Base-by-base conservation (phyloP, 2,329 filamentous ascomycete genomes). In the Diplodia seriata region DNA sequence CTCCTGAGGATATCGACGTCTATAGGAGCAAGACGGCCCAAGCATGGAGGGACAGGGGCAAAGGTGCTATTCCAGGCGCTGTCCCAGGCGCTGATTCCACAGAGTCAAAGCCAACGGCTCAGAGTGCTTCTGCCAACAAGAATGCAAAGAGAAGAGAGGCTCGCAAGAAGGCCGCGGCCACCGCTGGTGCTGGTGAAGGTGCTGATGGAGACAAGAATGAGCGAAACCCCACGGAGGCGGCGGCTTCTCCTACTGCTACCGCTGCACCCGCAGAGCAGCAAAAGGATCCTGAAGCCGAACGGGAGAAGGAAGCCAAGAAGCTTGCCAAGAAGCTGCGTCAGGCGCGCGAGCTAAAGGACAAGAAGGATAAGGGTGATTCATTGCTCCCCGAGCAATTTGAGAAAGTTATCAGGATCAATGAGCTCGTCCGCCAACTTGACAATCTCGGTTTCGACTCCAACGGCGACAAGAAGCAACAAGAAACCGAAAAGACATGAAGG, bases 361-460 rank as follows among this genome's bases (percentile, higher is more conserved):
- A 97, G 85, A 97, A 97, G 79, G 92, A 97, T 29, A 89, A 89
- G 67, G 95, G 95, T 23, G 91, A 92, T 76, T 85, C 87, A 4
- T 81, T 99, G 69, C 84, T 98, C 31, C 94, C 94, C 0, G 95
- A 99, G 81, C 95, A 99, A 81, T 90, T 98, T 71, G 93, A 94
- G 73, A 99, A 99, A 82, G 92, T 99, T 67, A 96, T 97, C 78
- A 97, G 95, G 80, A 97, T 99, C 77, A 93, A 92, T 70, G 95
- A 99, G 82, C 85, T 99, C 62, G 89, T 97, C 68, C 87, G 93
- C 14, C 94, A 98, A 77, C 82, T 99, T 67, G 92, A 96, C 74
- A 86, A 87, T 2, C 84, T 99, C 33, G 94, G 94, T 0, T 93
- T 98, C 70, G 91, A 96, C 77, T 81, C 87, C 0, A 91, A 96